phyloP scores from a whole-genome alignment of 2,329 filamentous ascomycete genomes.

The Aureobasidium sp. region DNA sequence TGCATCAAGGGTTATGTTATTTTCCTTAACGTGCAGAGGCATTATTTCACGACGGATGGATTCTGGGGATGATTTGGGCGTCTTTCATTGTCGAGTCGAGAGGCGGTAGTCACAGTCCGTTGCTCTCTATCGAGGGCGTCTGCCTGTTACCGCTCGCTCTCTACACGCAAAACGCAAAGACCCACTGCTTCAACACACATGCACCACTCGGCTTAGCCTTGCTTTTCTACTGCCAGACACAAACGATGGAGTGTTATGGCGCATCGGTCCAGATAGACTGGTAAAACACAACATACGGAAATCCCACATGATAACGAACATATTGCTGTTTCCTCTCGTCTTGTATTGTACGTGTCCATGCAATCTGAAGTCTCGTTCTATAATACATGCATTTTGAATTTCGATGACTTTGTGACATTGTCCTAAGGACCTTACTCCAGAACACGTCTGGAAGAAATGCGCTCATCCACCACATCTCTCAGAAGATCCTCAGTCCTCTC shows the following conservation, averaged over 20 bases:
- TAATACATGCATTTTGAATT: no score
- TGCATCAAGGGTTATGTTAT: background rate
- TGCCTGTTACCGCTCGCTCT: background rate
- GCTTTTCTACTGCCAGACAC: constrained; percentile 10
- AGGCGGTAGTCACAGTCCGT: background rate
- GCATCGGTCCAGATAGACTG: constrained; percentile 11
- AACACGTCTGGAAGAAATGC: background rate
- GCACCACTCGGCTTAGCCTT: constrained; percentile 4
- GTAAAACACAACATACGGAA: constrained; percentile 9
- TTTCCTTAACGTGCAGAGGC: background rate
- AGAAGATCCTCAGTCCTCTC: background rate
- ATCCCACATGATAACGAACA: constrained; percentile 8
- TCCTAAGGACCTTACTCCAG: no score
- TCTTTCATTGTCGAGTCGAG: background rate
- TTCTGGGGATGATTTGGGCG: background rate
- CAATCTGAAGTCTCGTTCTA: background rate
- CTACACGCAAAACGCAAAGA: background rate
- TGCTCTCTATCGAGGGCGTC: background rate
- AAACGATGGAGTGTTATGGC: constrained; percentile 4
- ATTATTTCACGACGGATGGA: constrained; percentile 7
- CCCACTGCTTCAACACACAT: background rate
- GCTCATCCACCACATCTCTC: background rate
- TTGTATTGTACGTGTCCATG: background rate
- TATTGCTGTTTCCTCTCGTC: background rate
- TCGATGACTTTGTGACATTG: background rate